phyloP scores from a whole-genome alignment of 352 stramenopile genomes.

The Phytophthora tubulina region DNA sequence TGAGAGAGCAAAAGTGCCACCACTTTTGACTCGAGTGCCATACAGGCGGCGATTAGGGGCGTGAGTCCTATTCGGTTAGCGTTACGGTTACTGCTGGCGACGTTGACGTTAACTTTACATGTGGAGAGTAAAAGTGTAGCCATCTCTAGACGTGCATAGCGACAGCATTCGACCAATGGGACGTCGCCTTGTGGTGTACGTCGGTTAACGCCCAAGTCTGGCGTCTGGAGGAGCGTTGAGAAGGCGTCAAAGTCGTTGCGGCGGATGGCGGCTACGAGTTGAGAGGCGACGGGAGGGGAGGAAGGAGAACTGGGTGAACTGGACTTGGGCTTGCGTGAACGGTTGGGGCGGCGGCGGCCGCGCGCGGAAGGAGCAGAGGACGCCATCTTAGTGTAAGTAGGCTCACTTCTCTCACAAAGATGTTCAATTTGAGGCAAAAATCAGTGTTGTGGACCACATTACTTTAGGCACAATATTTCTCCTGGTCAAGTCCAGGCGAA shows the following conservation, averaged over 20 bases:
- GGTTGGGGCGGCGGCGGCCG: neutral
- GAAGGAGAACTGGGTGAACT: neutral
- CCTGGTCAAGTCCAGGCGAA: too few species aligned
- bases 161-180: constrained; percentile 65
- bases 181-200: constrained; percentile 49
- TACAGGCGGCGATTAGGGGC: constrained; percentile 64
- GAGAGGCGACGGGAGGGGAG: neutral
- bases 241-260: constrained; percentile 37
- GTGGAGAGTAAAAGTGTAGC: constrained; percentile 40
- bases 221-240: constrained; percentile 31
- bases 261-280: constrained; percentile 46
- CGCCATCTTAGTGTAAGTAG: neutral
- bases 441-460: too few species aligned
- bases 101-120: constrained; percentile 50
- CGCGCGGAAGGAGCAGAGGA: neutral
- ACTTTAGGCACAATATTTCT: too few species aligned
- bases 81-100: constrained; percentile 41
- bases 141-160: constrained; percentile 62
- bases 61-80: constrained; percentile 52
- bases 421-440: too few species aligned
- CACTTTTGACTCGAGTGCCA: constrained; percentile 54
- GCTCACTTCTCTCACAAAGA: neutral
- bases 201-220: constrained; percentile 51
- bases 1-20: constrained; percentile 51
- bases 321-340: constrained; percentile 4